phyloP scores from a whole-genome alignment of 2,329 filamentous ascomycete genomes.

The Colletotrichum australisinense region DNA sequence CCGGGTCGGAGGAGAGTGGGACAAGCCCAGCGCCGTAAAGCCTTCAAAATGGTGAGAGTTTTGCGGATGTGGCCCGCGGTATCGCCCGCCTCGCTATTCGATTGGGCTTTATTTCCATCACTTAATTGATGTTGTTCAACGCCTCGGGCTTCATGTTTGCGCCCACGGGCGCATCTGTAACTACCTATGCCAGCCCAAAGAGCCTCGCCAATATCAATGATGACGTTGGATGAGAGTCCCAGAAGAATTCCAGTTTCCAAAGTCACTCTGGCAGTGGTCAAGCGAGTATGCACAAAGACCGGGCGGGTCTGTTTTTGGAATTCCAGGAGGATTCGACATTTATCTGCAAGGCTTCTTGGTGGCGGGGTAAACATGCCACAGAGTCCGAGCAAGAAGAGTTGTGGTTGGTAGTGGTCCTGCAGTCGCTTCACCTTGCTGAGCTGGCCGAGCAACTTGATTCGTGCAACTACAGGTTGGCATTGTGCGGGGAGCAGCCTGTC shows the following conservation, averaged over 20 bases:
- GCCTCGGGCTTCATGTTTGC: background rate
- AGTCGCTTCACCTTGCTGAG: conserved; percentile 3
- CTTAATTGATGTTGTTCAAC: background rate
- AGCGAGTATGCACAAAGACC: background rate
- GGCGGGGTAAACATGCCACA: conserved; percentile 26
- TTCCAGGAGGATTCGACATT: conserved; percentile 14
- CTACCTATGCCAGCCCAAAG: background rate
- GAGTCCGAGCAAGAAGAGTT: conserved; percentile 3
- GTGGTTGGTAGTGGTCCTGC: conserved; percentile 23
- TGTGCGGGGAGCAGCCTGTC: conserved; percentile 31
- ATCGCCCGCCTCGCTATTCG: conserved; percentile 7
- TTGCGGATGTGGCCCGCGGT: background rate
- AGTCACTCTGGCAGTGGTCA: background rate
- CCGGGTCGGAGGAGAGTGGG: conserved; percentile 24
- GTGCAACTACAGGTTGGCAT: conserved; percentile 9
- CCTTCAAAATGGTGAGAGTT: background rate
- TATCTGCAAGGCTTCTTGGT: conserved; percentile 25
- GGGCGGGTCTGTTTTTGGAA: conserved; percentile 17
- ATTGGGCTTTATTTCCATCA: background rate
- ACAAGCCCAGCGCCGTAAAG: conserved; percentile 4
- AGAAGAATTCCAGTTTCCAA: background rate
- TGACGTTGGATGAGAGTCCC: background rate
- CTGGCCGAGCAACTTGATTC: conserved; percentile 23
- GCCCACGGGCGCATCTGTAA: background rate
- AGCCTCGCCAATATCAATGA: background rate